These are phyloP conservation scores for Rubia occidens DNA, from an alignment of 305 asterid species.

Conservation along the genomic window DNA sequence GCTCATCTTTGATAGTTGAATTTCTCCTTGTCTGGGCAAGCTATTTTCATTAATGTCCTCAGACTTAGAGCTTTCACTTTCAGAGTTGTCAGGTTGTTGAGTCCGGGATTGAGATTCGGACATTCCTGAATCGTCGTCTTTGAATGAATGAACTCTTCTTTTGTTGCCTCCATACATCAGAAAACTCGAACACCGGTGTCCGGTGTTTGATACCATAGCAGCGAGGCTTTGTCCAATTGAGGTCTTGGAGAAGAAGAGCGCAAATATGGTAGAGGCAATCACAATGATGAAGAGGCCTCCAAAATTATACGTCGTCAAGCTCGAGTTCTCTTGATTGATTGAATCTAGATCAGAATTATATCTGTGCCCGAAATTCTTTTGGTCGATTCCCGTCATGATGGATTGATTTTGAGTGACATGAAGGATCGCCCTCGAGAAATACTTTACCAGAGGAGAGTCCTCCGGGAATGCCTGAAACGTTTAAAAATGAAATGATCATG, in stretches of 20 bases:
- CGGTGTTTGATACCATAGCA: neutral
- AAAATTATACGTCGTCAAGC: constrained; percentile 35
- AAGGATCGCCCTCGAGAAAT: constrained; percentile 51
- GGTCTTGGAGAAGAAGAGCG: constrained; percentile 44
- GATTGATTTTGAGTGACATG: constrained; percentile 31
- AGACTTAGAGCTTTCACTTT: neutral
- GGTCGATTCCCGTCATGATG: constrained; percentile 32
- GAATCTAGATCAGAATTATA: constrained; percentile 35
- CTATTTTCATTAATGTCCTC: neutral
- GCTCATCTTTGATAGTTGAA: neutral
- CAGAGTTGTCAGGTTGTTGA: neutral
- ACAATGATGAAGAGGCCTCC: constrained; percentile 50
- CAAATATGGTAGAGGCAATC: constrained; percentile 28
- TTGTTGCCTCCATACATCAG: neutral
- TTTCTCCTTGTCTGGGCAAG: neutral
- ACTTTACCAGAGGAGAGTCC: constrained; percentile 30
- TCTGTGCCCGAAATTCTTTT: constrained; percentile 31
- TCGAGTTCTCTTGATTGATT: constrained; percentile 32
- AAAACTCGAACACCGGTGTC: constrained; percentile 2
- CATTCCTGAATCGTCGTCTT: neutral
- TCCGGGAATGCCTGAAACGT: constrained; percentile 35
- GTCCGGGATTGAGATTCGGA: neutral
- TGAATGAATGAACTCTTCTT: neutral
- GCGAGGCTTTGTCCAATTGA: constrained; percentile 23
- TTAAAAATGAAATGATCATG: neutral